Percentiles rank a stretch among this genome's conserved stretches.
phyloP scores from a whole-genome alignment of 495 filamentous ascomycete species.

The Xylaria intraflava region DNA sequence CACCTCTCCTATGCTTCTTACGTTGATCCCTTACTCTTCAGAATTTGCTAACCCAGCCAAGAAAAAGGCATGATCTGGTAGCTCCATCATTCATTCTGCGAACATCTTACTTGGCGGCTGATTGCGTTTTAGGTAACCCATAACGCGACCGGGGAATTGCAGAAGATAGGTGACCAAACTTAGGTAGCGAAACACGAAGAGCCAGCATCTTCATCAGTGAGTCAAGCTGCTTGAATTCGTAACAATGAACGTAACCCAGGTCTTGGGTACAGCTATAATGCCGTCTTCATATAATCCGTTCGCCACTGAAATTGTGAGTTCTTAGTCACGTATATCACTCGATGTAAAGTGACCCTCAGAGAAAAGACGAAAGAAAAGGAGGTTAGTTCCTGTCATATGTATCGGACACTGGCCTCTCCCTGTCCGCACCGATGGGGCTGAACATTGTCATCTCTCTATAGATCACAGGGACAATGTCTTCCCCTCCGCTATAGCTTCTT shows the following conservation, averaged over 20 bases:
- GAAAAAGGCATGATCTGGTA: no score
- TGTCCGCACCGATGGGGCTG: background rate
- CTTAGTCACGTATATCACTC: background rate
- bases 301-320: background rate
- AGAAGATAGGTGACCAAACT: constrained; percentile 73
- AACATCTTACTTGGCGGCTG: no score
- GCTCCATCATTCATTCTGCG: no score
- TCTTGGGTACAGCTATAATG: no score
- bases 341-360: no score
- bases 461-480: background rate
- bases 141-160: constrained; percentile 25
- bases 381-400: no score
- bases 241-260: background rate
- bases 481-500: background rate
- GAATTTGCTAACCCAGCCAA: no score
- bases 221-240: background rate
- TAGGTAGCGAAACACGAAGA: constrained; percentile 90
- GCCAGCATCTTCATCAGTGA: background rate
- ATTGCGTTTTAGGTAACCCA: no score
- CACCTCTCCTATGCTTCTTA: no score
- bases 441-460: constrained; percentile 6
- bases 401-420: constrained; percentile 1
- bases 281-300: no score
- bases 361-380: background rate
- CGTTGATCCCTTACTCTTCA: no score